phyloP scores from a whole-genome alignment of 1,284 basidiomycete species.

The Apiotrichum brassicae region DNA sequence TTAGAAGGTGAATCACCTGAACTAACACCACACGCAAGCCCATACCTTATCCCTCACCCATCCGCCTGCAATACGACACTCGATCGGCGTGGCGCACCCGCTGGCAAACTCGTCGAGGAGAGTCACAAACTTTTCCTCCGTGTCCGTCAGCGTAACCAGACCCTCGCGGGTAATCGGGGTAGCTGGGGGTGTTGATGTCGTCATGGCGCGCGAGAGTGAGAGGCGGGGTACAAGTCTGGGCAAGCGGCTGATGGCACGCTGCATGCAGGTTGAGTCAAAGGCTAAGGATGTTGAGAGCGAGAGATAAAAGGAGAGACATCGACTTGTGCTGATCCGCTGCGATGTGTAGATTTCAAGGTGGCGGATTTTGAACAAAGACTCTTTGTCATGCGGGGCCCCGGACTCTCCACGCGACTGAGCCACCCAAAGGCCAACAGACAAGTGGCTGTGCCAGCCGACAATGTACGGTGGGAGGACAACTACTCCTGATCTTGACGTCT shows the following conservation, averaged over 20 bases:
- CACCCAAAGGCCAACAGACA: too few relatives aligned
- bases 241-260: slow-evolving; percentile 2
- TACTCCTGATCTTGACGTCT: too few relatives aligned
- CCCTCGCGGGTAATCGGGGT: slow-evolving; percentile 7
- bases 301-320: too few relatives aligned
- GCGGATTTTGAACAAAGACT: too few relatives aligned
- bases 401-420: background rate
- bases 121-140: slow-evolving; percentile 35
- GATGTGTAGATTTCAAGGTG: background rate
- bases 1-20: background rate
- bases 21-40: slow-evolving; percentile 1
- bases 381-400: background rate
- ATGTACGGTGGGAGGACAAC: too few relatives aligned
- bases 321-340: too few relatives aligned
- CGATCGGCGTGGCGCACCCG: slow-evolving; percentile 45
- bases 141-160: slow-evolving; percentile 9
- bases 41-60: slow-evolving; percentile 96
- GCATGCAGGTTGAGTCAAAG: slow-evolving; percentile 11
- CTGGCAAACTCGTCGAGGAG: slow-evolving; percentile 41
- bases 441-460: too few relatives aligned
- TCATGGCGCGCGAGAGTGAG: slow-evolving; percentile 4
- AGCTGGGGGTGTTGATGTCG: background rate
- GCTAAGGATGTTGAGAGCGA: too few relatives aligned
- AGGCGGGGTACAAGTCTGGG: slow-evolving; percentile 4
- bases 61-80: slow-evolving; percentile 85